Base-by-base conservation (phyloP, 73 alveolate genomes). In the Tetrahymena elliotti region DNA sequence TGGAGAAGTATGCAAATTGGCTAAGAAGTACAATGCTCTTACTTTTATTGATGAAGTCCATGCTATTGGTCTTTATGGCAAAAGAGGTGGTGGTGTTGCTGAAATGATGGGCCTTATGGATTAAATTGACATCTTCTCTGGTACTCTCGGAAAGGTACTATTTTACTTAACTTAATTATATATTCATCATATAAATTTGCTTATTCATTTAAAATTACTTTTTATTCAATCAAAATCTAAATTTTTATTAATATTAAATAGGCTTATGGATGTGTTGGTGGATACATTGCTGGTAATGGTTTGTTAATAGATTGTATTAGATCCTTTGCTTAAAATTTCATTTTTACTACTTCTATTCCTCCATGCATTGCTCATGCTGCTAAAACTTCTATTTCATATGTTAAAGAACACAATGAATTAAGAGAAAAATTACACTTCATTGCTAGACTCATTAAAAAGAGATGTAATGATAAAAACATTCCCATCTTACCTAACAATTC, bases 181-280 rank as follows among this genome's bases (percentile, higher is more conserved):
- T 12, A 47, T 5, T 47, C 20, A n/a, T n/a, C n/a, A n/a, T n/a
- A n/a, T n/a, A n/a, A n/a, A n/a, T n/a, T n/a, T n/a, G n/a, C n/a
- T n/a, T n/a, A n/a, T n/a, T 47, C 13, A 13, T 18, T 15, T 47
- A 12, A 8, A 12, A 12, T 40, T 3, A 15, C 53, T 8, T 40
- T 40, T 3, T 1, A 40, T 1, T 40, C 15, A 40, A 40, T 40
- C 53, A 40, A 40, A 47, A 47, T 47, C 82, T 47, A 47, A 47
- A 47, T 1, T 0, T 47, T 47, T 47, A 18, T 10, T 18, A 10
- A 18, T 47, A 47, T 18, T 18, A 47, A 47, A 47, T 47, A 47
- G 93, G 99, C 97, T 6, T 95, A 97, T 84, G 99, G 99, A n/a
- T 97, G 97, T 53, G 96, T 93, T 93, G 99, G 99, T 34, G 99